phyloP scores from a whole-genome alignment of 1,284 basidiomycete genomes.

The Ganoderma lucidum region DNA sequence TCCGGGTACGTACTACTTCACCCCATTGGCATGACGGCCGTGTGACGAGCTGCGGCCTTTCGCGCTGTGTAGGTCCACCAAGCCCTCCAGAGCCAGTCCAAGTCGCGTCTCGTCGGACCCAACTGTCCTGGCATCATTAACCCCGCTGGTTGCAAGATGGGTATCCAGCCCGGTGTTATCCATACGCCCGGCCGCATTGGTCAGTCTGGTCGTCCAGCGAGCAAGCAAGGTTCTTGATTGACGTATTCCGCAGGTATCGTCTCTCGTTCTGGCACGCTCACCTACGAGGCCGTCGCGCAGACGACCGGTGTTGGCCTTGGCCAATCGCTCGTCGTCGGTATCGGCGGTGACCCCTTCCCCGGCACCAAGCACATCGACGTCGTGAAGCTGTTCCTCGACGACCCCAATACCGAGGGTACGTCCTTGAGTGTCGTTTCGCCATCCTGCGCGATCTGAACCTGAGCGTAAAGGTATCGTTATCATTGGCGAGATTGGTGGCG shows the following conservation, averaged over 20 bases:
- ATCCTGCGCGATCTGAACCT: background rate
- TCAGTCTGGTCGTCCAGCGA: slow-evolving; percentile 41
- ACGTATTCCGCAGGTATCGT: slow-evolving; percentile 78
- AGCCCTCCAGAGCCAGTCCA: slow-evolving; percentile 93
- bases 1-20: slow-evolving; percentile 62
- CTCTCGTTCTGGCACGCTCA: slow-evolving; percentile 94
- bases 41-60: slow-evolving; percentile 14
- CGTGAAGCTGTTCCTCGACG: slow-evolving; percentile 95
- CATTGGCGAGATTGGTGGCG: slow-evolving; percentile 99
- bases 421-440: background rate
- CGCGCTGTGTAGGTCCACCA: slow-evolving; percentile 76
- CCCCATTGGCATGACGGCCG: background rate
- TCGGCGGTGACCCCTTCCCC: slow-evolving; percentile 99
- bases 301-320: slow-evolving; percentile 97
- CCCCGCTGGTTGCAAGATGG: slow-evolving; percentile 98
- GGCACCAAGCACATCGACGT: slow-evolving; percentile 97
- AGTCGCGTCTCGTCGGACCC: slow-evolving; percentile 94
- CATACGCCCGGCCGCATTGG: slow-evolving; percentile 96
- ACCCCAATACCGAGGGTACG: slow-evolving; percentile 89
- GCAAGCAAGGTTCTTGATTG: background rate
- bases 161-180: slow-evolving; percentile 98
- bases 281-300: slow-evolving; percentile 93
- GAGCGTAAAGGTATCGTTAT: slow-evolving; percentile 83
- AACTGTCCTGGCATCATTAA: slow-evolving; percentile 99
- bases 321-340: slow-evolving; percentile 96